phyloP scores from a whole-genome alignment of 208 protist species.

The Crithidia sp. region DNA sequence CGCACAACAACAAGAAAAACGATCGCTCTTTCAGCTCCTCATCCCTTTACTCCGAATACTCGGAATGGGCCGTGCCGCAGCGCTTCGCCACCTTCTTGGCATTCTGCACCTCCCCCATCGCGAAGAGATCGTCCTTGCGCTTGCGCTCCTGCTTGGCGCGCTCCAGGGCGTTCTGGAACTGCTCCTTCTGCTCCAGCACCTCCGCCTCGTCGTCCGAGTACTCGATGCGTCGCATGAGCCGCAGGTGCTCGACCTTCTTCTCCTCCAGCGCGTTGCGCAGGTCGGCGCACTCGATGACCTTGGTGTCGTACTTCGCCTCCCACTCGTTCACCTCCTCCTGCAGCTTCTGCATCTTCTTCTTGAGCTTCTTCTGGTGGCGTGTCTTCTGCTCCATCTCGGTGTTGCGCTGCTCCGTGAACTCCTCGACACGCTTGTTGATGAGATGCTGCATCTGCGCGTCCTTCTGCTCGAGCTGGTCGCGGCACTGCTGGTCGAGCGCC shows the following conservation, averaged over 20 bases:
- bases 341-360: slow-evolving; percentile 87
- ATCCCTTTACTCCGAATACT: slow-evolving; percentile 20
- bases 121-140: slow-evolving; percentile 73
- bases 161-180: slow-evolving; percentile 76
- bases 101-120: slow-evolving; percentile 74
- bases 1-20: background rate
- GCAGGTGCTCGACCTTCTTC: slow-evolving; percentile 80
- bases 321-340: slow-evolving; percentile 51
- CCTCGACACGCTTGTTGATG: slow-evolving; percentile 78
- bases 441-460: slow-evolving; percentile 79
- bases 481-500: slow-evolving; percentile 47
- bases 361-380: slow-evolving; percentile 67
- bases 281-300: slow-evolving; percentile 87
- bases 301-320: slow-evolving; percentile 76
- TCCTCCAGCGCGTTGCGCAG: slow-evolving; percentile 73
- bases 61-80: slow-evolving; percentile 12
- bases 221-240: slow-evolving; percentile 60
- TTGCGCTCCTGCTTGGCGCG: slow-evolving; percentile 74
- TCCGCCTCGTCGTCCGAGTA: slow-evolving; percentile 57
- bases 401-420: slow-evolving; percentile 61
- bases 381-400: slow-evolving; percentile 48
- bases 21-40: too few species aligned
- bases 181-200: slow-evolving; percentile 71
- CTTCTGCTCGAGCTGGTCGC: slow-evolving; percentile 59
- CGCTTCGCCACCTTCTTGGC: slow-evolving; percentile 44